Conservation (phyloP, 2,329 filamentous ascomycete genomes). For the Arthrobotrys pseudoclavata region DNA sequence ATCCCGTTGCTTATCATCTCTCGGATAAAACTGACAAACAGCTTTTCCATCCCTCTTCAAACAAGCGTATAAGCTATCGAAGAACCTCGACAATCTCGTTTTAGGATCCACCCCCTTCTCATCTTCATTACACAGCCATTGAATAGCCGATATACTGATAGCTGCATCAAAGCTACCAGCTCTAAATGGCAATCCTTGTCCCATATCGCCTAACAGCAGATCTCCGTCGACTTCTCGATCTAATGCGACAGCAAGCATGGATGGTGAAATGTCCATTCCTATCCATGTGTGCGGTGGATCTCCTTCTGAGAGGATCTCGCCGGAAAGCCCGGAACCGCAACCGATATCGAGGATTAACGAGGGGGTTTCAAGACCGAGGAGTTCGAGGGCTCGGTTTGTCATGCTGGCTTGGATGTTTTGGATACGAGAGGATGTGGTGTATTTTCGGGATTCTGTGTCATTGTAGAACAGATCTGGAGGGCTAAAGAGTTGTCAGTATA, state of each 20-base stretch:
- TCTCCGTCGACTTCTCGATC: slow-evolving; percentile 94
- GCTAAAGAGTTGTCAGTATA: slow-evolving; percentile 68
- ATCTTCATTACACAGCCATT: slow-evolving; percentile 98
- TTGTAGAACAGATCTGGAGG: slow-evolving; percentile 98
- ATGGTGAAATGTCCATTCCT: slow-evolving; percentile 94
- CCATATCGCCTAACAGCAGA: slow-evolving; percentile 92
- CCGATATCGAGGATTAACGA: slow-evolving; percentile 96
- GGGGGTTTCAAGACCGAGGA: slow-evolving; percentile 82
- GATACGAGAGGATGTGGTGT: slow-evolving; percentile 95
- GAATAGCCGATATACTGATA: slow-evolving; percentile 94
- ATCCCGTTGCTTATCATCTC: slow-evolving; percentile 88
- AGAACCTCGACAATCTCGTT: slow-evolving; percentile 85
- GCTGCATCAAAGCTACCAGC: slow-evolving; percentile 94
- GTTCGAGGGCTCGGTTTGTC: slow-evolving; percentile 91
- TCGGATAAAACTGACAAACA: slow-evolving; percentile 98
- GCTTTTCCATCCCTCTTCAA: slow-evolving; percentile 86
- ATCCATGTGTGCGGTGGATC: slow-evolving; percentile 85
- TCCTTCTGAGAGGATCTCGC: slow-evolving; percentile 85
- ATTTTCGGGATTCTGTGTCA: slow-evolving; percentile 94
- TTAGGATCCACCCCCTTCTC: slow-evolving; percentile 81
- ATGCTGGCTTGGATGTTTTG: slow-evolving; percentile 94
- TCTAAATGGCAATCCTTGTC: slow-evolving; percentile 93
- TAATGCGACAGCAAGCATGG: slow-evolving; percentile 96
- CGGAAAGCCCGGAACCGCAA: slow-evolving; percentile 92
- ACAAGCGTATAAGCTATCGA: slow-evolving; percentile 89